Conservation (phyloP, 495 filamentous ascomycete genomes). For the Daldinia grandis region DNA sequence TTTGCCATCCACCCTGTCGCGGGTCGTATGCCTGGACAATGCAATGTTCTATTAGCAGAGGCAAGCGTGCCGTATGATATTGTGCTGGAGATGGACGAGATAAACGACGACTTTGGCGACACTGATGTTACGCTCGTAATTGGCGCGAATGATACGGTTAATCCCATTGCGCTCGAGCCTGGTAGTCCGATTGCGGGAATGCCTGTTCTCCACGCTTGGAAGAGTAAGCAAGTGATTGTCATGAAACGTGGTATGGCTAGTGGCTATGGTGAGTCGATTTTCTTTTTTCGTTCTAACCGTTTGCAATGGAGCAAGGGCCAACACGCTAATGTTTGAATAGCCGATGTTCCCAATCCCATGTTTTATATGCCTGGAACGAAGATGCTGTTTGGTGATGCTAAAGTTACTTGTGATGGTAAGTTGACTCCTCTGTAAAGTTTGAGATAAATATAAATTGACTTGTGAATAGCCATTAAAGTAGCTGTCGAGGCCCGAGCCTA, state of each 20-base stretch:
- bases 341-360: conserved; percentile 87
- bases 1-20: conserved; percentile 88
- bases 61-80: conserved; percentile 86
- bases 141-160: conserved; percentile 86
- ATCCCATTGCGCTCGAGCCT: conserved; percentile 81
- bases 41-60: conserved; percentile 84
- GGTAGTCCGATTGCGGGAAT: conserved; percentile 83
- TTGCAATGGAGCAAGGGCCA: conserved; percentile 7
- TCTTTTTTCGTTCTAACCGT: neutral
- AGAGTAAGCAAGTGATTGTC: conserved; percentile 86
- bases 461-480: conserved; percentile 58
- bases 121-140: conserved; percentile 88
- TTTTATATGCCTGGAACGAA: conserved; percentile 84
- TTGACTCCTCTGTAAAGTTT: neutral
- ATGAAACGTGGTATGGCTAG: conserved; percentile 86
- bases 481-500: conserved; percentile 57
- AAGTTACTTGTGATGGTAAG: conserved; percentile 77
- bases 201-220: conserved; percentile 87
- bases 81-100: conserved; percentile 88
- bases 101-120: conserved; percentile 84
- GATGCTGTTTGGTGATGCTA: conserved; percentile 88
- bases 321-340: conserved; percentile 47
- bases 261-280: conserved; percentile 70
- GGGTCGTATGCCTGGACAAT: conserved; percentile 86
- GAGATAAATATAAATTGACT: neutral